Conservation (phyloP, 345 rosid species). For the Corymbia maculata region DNA sequence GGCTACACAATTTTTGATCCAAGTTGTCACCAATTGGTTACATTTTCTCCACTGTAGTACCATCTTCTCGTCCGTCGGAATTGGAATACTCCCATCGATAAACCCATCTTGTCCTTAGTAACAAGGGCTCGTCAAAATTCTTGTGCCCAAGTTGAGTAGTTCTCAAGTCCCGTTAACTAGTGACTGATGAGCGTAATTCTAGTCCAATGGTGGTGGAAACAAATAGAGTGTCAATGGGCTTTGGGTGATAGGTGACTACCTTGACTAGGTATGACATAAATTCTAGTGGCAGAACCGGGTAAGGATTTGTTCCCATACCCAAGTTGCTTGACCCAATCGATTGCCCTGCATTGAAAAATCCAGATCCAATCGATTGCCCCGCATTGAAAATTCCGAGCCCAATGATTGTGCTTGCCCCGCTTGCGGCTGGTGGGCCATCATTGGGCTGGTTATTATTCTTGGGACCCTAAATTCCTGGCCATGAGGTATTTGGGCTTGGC, state of each 20-base stretch:
- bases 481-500: too few species aligned
- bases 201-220: rapidly evolving
- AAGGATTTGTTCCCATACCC: rapidly evolving
- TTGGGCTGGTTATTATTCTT: rapidly evolving
- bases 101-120: too few species aligned
- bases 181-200: rapidly evolving
- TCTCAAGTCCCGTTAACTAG: rapidly evolving
- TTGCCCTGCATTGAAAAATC: too few species aligned
- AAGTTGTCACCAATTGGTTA: too few species aligned
- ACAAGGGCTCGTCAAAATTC: rapidly evolving
- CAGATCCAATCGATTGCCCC: too few species aligned
- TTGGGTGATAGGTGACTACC: rapidly evolving
- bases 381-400: too few species aligned
- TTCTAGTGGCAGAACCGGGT: rapidly evolving
- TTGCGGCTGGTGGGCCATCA: too few species aligned
- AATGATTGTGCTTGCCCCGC: rapidly evolving
- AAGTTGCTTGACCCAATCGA: too few species aligned
- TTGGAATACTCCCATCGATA: rapidly evolving
- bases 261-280: rapidly evolving
- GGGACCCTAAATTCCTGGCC: too few species aligned
- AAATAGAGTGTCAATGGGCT: rapidly evolving
- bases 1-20: too few species aligned
- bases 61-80: rapidly evolving
- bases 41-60: too few species aligned
- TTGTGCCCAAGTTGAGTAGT: too few species aligned